Base-by-base conservation (phyloP, 495 filamentous ascomycete genomes). In the Podospora bellae-mahoneyi region DNA sequence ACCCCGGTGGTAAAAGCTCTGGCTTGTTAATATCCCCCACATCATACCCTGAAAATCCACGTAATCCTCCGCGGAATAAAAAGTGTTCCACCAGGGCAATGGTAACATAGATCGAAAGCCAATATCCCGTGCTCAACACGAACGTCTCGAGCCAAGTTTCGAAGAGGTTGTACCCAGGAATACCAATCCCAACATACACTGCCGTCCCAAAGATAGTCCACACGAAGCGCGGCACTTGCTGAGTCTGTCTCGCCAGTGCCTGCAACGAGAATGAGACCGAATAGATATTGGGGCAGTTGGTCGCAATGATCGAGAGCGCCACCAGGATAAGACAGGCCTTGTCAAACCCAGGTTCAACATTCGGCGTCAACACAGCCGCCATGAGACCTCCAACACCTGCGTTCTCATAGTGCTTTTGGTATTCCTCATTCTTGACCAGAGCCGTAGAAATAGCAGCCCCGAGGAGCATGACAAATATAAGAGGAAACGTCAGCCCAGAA, bases 221-320 rank as follows among this genome's bases (percentile, higher is more conserved):
- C 66, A 94, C 69, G 76, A 92, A 93, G 5, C 92, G 88, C 19
- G 92, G 92, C 5, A 96, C 86, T 57, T 81, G 82, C 75, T 88
- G 87, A 16, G 88, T 87, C 74, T 81, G 83, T 55, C 83, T 83
- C 20, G 84, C 85, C 34, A 96, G 75, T 13, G 93, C 84, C 76
- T 94, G 91, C 61, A 94, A 82, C 34, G 89, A 89, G 27, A 96
- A 84, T 3, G 86, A 86, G 57, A 95, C 87, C 53, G 90, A 92
- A 82, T 96, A 96, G 72, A 92, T 90, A 80, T 90, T 93, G n/a
- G 94, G 92, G 79, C 89, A 93, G 81, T 93, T 94, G 81, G 90
- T 94, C 66, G 90, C 90, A 70, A 94, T 86, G 74, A 92, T 94
- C 70, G 87, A 89, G 30, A 94, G 84, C 0, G 91, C 89, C 5